Percentiles rank a stretch among this genome's conserved stretches.
These are phyloP conservation scores for Alternaria burnsii DNA, from an alignment of 2,329 filamentous ascomycete species.

Conservation along the genomic window DNA sequence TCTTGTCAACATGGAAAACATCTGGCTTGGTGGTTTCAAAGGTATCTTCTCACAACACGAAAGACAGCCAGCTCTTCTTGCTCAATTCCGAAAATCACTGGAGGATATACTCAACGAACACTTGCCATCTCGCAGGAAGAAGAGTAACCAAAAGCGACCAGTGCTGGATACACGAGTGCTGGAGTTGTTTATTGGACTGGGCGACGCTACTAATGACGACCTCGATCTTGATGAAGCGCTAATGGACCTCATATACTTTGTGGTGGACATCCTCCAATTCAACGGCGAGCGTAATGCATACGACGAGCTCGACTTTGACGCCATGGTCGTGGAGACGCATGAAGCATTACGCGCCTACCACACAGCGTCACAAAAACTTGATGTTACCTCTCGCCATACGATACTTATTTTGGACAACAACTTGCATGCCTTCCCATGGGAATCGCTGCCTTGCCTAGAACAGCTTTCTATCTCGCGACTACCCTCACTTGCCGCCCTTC, in stretches of 20 bases:
- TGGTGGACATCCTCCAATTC: slow-evolving; percentile 95
- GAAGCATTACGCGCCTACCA: slow-evolving; percentile 87
- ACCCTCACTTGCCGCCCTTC: slow-evolving; percentile 83
- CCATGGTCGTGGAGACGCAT: slow-evolving; percentile 85
- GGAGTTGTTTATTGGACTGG: slow-evolving; percentile 87
- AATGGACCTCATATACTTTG: slow-evolving; percentile 94
- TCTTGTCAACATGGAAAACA: slow-evolving; percentile 84
- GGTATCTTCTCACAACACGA: slow-evolving; percentile 86
- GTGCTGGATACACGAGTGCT: slow-evolving; percentile 73
- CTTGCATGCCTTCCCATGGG: slow-evolving; percentile 93
- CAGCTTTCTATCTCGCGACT: slow-evolving; percentile 83
- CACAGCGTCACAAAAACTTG: slow-evolving; percentile 53
- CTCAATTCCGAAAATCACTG: slow-evolving; percentile 79
- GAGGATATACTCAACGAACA: slow-evolving; percentile 82
- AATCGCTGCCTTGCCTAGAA: slow-evolving; percentile 87
- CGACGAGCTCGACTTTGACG: slow-evolving; percentile 95
- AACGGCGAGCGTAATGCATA: slow-evolving; percentile 96
- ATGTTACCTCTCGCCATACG: slow-evolving; percentile 67
- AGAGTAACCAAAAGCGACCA: slow-evolving; percentile 58
- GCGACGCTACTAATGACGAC: slow-evolving; percentile 72
- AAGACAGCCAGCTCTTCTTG: slow-evolving; percentile 69
- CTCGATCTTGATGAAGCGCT: slow-evolving; percentile 85
- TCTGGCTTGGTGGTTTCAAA: slow-evolving; percentile 94
- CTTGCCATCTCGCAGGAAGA: slow-evolving; percentile 80
- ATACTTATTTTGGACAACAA: slow-evolving; percentile 91